Conservation (phyloP, 2,329 filamentous ascomycete genomes). For the Talaromyces sp. region DNA sequence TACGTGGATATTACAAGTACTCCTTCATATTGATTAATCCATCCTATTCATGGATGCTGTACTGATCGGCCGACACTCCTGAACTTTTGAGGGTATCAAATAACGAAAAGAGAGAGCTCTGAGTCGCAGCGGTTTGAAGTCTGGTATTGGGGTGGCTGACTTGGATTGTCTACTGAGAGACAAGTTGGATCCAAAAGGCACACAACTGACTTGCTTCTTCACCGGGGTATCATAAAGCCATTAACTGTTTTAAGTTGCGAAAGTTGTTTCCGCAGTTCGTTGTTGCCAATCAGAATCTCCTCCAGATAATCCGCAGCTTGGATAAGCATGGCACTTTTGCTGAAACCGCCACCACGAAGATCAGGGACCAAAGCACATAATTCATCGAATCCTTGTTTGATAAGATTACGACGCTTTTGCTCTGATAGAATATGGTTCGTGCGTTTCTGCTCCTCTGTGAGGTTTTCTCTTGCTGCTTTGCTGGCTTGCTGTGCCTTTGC, state of each 20-base stretch:
- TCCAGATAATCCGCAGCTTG: constrained; percentile 78
- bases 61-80: not conserved
- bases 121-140: not conserved
- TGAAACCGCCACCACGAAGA: constrained; percentile 69
- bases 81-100: constrained; percentile 14
- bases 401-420: constrained; percentile 77
- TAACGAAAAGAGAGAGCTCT: constrained; percentile 2
- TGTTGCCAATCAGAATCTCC: constrained; percentile 66
- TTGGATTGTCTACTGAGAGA: not conserved
- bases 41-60: not conserved
- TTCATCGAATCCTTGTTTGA: constrained; percentile 78
- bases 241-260: constrained; percentile 44
- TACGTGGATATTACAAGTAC: not conserved
- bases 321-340: constrained; percentile 75
- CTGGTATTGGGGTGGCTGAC: not conserved
- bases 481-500: constrained; percentile 26
- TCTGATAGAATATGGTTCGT: constrained; percentile 85
- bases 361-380: constrained; percentile 73
- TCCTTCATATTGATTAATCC: constrained; percentile 1
- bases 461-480: constrained; percentile 52
- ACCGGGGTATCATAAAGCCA: constrained; percentile 36
- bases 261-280: constrained; percentile 55
- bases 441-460: constrained; percentile 75
- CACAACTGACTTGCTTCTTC: constrained; percentile 19
- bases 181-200: constrained; percentile 3